Percentiles rank a stretch among this genome's conserved stretches.
phyloP scores from a whole-genome alignment of 2,329 filamentous ascomycete species.

The Tympanopsis confertula region DNA sequence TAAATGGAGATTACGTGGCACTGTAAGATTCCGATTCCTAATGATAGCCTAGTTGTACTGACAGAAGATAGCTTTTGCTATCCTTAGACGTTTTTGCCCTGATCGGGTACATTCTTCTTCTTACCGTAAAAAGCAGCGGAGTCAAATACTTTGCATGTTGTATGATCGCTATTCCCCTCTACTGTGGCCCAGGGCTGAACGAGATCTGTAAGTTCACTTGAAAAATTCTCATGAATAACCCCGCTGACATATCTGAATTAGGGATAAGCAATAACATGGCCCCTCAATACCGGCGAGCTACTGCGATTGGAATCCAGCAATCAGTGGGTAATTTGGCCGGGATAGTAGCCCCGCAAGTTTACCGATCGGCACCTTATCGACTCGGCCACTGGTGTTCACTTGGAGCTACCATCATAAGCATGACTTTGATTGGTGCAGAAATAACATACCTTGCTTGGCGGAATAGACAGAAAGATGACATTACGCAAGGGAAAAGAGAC shows the following conservation, averaged over 20 bases:
- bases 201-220: too few species aligned
- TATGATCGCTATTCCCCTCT: constrained; percentile 32
- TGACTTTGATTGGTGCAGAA: constrained; percentile 4
- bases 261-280: constrained; percentile 32
- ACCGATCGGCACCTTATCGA: constrained; percentile 17
- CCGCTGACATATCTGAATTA: too few species aligned
- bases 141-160: constrained; percentile 37
- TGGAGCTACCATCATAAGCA: constrained; percentile 5
- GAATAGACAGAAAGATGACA: constrained; percentile 6
- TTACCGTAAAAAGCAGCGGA: constrained; percentile 32
- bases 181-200: constrained; percentile 33
- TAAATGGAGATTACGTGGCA: too few species aligned
- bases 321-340: constrained; percentile 32
- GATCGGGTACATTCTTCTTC: constrained; percentile 33
- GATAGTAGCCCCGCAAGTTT: constrained; percentile 26
- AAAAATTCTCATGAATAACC: too few species aligned
- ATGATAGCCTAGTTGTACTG: too few species aligned
- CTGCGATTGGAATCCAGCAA: constrained; percentile 31
- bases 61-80: background rate
- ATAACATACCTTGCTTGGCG: constrained; percentile 3
- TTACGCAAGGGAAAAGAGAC: background rate
- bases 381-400: constrained; percentile 15
- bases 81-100: constrained; percentile 23
- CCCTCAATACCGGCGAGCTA: constrained; percentile 30
- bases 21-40: too few species aligned